These are phyloP conservation scores for Kwoniella dendrophila DNA, from an alignment of 768 basidiomycete species.

Conservation along the genomic window DNA sequence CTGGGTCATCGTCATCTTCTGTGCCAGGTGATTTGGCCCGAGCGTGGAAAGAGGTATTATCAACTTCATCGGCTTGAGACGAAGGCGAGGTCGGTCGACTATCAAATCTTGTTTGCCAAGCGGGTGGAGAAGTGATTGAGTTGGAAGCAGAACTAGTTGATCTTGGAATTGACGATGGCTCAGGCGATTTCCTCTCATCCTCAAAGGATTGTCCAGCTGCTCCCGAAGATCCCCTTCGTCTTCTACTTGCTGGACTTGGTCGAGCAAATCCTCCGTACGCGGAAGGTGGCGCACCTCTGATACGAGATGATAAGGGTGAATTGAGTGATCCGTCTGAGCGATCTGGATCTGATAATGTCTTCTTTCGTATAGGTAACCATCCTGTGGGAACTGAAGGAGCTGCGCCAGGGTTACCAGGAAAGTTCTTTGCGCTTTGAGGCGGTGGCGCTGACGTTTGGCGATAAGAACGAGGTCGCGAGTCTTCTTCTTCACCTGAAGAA, in stretches of 20 bases:
- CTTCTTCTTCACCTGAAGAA: conserved; percentile 29
- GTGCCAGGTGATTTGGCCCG: conserved; percentile 41
- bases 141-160: conserved; percentile 15
- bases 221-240: conserved; percentile 32
- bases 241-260: conserved; percentile 43
- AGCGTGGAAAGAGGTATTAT: conserved; percentile 40
- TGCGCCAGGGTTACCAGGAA: conserved; percentile 24
- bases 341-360: conserved; percentile 32
- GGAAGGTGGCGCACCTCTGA: conserved; percentile 38
- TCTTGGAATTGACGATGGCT: background rate
- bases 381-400: conserved; percentile 21
- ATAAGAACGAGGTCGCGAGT: background rate
- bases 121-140: conserved; percentile 12
- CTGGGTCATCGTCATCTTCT: conserved; percentile 25
- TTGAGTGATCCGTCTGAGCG: conserved; percentile 17
- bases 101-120: conserved; percentile 15
- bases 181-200: conserved; percentile 20
- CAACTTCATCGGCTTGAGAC: conserved; percentile 32
- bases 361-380: conserved; percentile 22
- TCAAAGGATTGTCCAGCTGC: conserved; percentile 23
- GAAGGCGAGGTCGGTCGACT: conserved; percentile 34
- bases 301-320: conserved; percentile 32
- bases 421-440: conserved; percentile 17
- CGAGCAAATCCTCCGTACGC: conserved; percentile 42
- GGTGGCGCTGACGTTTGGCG: conserved; percentile 33